Evolutionary conservation across 768 basidiomycete species (phyloP).

Genomic region (Daedaleopsis nitida): DNA sequence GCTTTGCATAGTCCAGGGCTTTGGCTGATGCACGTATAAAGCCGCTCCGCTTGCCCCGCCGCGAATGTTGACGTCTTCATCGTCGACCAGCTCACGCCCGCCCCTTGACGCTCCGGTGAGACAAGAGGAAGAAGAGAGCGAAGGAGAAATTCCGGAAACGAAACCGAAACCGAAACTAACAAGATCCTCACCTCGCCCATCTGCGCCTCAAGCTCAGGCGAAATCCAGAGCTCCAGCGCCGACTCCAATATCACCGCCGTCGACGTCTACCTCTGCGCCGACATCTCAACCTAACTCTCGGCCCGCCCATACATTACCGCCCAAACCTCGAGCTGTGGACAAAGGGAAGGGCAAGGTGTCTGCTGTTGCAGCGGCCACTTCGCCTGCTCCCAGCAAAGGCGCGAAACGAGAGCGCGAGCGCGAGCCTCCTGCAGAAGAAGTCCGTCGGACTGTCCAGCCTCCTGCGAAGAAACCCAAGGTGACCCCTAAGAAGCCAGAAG

Average conservation of each 20-base stretch:
- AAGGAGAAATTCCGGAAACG: conserved; percentile 26
- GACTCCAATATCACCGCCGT: background rate
- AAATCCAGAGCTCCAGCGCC: conserved; percentile 8
- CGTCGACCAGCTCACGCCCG: background rate
- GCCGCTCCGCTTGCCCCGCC: conserved; percentile 21
- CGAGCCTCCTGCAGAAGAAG: conserved; percentile 11
- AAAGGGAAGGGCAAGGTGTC: conserved; percentile 4
- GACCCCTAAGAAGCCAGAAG: conserved; percentile 14
- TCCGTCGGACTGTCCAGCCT: conserved; percentile 13
- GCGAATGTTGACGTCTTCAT: conserved; percentile 8
- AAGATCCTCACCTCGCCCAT: conserved; percentile 5
- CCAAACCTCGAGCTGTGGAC: background rate
- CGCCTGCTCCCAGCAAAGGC: background rate
- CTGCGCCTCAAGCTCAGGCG: background rate
- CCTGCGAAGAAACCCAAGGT: conserved; percentile 18
- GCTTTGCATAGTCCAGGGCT: conserved; percentile 20
- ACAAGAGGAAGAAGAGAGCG: conserved; percentile 30
- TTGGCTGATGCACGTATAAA: background rate
- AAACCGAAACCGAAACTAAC: conserved; percentile 11
- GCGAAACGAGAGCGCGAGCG: background rate
- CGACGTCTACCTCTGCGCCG: background rate
- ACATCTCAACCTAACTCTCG: conserved; percentile 1
- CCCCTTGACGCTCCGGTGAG: background rate
- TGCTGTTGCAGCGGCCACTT: background rate
- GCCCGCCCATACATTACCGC: background rate